Evolutionary conservation across 78 protist genomes (phyloP), one percentile per base, ranked within the genome.

Genomic region (Chrysochromulina parva): DNA sequence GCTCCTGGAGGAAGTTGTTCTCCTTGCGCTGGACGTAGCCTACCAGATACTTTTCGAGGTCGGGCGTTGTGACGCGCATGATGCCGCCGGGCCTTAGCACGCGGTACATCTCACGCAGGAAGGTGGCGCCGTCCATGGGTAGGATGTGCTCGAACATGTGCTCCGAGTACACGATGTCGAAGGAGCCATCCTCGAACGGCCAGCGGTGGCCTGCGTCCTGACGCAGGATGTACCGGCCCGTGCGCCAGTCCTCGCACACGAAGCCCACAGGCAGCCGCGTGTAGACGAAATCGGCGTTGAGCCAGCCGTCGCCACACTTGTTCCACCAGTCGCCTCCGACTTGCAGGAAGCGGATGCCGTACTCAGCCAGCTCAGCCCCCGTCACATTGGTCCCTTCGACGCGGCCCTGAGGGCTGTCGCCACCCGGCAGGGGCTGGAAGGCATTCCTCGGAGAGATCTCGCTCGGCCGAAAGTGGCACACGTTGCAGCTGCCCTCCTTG

Each of bases 131-230:
- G 48, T 67, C 76, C 76, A n/a, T 10, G 4, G 82, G 82, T 5
- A 74, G 82, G n/a, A 74, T 74, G 82, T 74, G 82, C 82, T 74
- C 82, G 24, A 74, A 74, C 82, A 74, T 74, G 82, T 74, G 82
- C 55, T 74, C 82, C 20, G 82, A 48, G 82, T 74, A 74, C 26
- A 74, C 55, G 16, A 24, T 55, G 58, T 74, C 82, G 82, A 74
- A 74, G 14, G 82, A 74, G 28, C 24, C 82, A 19, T 74, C 82
- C 24, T 38, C 82, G 11, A 74, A 48, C 13, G 82, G 82, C 20
- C 9, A 48, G 55, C 57, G 28, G 13, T 14, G 13, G 55, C 82
- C 82, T 2, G 82, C 82, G 55, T 11, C 57, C 22, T 19, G 82
- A 3, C 82, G 82, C 53, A 74, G 9, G 55, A 74, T 74, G 26